These are phyloP conservation scores for Boletus sp. DNA, from an alignment of 1,284 basidiomycete species.

Conservation along the genomic window DNA sequence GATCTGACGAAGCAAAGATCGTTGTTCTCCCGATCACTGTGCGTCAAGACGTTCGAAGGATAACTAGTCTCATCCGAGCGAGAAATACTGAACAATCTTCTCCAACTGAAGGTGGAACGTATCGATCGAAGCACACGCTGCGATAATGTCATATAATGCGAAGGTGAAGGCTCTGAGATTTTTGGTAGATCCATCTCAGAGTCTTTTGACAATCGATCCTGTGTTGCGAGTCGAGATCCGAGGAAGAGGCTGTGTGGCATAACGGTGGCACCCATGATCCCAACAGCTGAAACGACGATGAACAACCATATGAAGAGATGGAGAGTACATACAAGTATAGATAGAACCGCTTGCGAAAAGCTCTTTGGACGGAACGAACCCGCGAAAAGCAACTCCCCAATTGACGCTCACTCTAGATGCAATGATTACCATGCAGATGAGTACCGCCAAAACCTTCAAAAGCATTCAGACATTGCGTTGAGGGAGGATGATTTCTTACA, in stretches of 20 bases:
- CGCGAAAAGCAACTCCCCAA: slow-evolving; percentile 81
- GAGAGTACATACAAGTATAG: slow-evolving; percentile 63
- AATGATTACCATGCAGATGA: slow-evolving; percentile 80
- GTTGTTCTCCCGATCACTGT: slow-evolving; percentile 63
- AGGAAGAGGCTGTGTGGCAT: slow-evolving; percentile 93
- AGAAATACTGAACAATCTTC: slow-evolving; percentile 20
- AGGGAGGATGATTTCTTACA: slow-evolving; percentile 15
- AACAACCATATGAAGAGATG: not conserved
- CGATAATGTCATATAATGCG: not conserved
- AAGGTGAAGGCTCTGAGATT: slow-evolving; percentile 1
- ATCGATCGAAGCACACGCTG: slow-evolving; percentile 13
- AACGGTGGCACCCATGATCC: slow-evolving; percentile 79
- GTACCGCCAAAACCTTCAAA: slow-evolving; percentile 68
- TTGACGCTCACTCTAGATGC: slow-evolving; percentile 70
- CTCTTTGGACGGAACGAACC: slow-evolving; percentile 75
- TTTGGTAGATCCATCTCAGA: slow-evolving; percentile 13
- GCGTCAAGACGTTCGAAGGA: slow-evolving; percentile 32
- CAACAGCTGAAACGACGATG: slow-evolving; percentile 55
- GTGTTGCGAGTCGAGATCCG: slow-evolving; percentile 80
- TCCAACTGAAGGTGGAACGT: slow-evolving; percentile 15
- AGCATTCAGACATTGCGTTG: not conserved
- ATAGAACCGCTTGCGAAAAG: slow-evolving; percentile 62
- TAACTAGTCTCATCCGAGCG: slow-evolving; percentile 20
- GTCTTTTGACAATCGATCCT: slow-evolving; percentile 55
- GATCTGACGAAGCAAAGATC: slow-evolving; percentile 63